Conservation (phyloP, 768 basidiomycete genomes). For the Agrocybe pediades region DNA sequence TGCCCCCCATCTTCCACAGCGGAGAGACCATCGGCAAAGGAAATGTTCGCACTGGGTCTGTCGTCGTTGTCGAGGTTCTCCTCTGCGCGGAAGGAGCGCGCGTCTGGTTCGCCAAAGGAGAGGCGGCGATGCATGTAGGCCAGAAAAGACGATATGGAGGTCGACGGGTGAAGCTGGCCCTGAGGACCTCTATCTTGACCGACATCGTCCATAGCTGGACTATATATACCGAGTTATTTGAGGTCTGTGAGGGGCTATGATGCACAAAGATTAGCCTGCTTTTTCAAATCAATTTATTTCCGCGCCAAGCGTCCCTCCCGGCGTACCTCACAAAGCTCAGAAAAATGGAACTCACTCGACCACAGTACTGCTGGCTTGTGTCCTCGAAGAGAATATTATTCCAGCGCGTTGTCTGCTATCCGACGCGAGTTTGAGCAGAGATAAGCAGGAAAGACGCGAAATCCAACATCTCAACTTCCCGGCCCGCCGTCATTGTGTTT, state of each 20-base stretch:
- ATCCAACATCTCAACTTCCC: no score
- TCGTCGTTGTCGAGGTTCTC: not conserved
- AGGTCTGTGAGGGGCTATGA: not conserved
- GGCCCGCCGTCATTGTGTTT: not conserved
- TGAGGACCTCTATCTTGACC: not conserved
- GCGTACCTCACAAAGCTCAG: no score
- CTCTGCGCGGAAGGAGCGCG: constrained; percentile 4
- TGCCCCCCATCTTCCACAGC: constrained; percentile 1
- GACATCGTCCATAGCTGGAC: constrained; percentile 2
- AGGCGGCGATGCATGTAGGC: constrained; percentile 29
- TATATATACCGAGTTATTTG: not conserved
- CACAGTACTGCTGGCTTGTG: no score
- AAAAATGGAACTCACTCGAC: no score
- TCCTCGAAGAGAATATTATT: no score
- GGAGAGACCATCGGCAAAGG: constrained; percentile 2
- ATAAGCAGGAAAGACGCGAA: no score
- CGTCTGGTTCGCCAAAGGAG: constrained; percentile 22
- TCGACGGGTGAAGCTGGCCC: not conserved
- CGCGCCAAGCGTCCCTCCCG: no score
- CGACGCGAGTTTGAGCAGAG: no score
- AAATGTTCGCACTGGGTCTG: not conserved
- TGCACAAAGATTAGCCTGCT: no score
- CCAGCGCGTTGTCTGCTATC: no score
- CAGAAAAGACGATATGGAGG: constrained; percentile 21
- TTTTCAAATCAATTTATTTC: no score